Conservation (phyloP, 176 grass and related monocot genomes). For the Triticum turgidum region DNA sequence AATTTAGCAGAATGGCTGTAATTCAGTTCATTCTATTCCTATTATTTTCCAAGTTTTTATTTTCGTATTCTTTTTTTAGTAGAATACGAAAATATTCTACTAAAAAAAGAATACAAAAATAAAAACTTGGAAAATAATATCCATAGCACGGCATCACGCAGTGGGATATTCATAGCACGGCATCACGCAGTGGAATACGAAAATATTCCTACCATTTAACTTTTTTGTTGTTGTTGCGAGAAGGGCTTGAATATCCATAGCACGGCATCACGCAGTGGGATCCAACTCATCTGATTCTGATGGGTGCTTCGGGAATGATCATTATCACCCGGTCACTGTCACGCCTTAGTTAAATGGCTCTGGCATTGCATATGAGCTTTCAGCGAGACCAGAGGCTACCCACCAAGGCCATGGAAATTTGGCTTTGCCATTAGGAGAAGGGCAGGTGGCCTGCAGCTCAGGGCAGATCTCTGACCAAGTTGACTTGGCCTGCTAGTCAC, state of each 20-base stretch:
- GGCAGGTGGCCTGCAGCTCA: not conserved
- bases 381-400: not conserved
- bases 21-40: too few species aligned
- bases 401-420: not conserved
- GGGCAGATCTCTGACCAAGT: not conserved
- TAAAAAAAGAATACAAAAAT: too few species aligned
- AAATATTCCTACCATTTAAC: too few species aligned
- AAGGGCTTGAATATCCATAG: not conserved
- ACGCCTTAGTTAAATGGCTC: not conserved
- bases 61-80: too few species aligned
- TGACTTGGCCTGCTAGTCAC: not conserved
- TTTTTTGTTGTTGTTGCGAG: too few species aligned
- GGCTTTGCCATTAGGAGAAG: not conserved
- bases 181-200: too few species aligned
- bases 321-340: not conserved
- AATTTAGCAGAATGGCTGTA: too few species aligned
- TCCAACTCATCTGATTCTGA: not conserved
- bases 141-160: too few species aligned
- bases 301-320: not conserved
- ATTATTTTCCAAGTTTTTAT: too few species aligned
- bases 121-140: too few species aligned
- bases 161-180: too few species aligned
- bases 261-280: not conserved
- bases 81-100: too few species aligned
- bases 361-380: not conserved